Evolutionary conservation across 2,329 filamentous ascomycete genomes (phyloP).

Genomic region (Aspergillus arachidicola): DNA sequence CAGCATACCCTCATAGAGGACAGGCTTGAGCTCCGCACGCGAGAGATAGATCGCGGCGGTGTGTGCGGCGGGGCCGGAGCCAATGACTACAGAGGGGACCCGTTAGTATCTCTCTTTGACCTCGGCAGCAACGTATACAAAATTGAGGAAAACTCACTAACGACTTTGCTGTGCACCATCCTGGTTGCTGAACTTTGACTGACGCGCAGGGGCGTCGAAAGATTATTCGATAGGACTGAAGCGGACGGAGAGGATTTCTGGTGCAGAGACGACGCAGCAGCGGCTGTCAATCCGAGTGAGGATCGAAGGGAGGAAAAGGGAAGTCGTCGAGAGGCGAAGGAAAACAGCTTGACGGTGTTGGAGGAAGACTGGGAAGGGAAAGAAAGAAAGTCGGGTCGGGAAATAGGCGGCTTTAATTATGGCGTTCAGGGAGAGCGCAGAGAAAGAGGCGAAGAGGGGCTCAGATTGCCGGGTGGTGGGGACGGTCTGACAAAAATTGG

Average conservation of each 20-base stretch:
- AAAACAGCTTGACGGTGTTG: slow-evolving; percentile 83
- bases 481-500: slow-evolving; percentile 17
- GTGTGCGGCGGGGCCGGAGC: slow-evolving; percentile 95
- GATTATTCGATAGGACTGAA: slow-evolving; percentile 35
- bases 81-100: slow-evolving; percentile 61
- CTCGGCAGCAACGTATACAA: background rate
- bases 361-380: slow-evolving; percentile 16
- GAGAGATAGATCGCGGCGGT: slow-evolving; percentile 96
- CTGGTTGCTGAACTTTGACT: slow-evolving; percentile 41
- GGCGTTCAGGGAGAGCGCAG: slow-evolving; percentile 8
- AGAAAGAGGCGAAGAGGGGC: slow-evolving; percentile 24
- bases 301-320: slow-evolving; percentile 67
- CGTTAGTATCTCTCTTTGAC: slow-evolving; percentile 5
- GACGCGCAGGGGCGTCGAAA: slow-evolving; percentile 45
- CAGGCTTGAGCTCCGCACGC: slow-evolving; percentile 89
- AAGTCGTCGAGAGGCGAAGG: slow-evolving; percentile 73
- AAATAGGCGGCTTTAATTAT: slow-evolving; percentile 24
- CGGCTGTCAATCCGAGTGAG: slow-evolving; percentile 70
- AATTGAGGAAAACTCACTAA: slow-evolving; percentile 64
- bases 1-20: slow-evolving; percentile 97
- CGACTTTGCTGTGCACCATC: slow-evolving; percentile 90
- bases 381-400: slow-evolving; percentile 13
- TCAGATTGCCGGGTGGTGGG: slow-evolving; percentile 14
- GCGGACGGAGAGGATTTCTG: slow-evolving; percentile 55
- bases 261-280: slow-evolving; percentile 70